phyloP scores from a whole-genome alignment of 129 eudicot genomes.

The Silybum marianum region DNA sequence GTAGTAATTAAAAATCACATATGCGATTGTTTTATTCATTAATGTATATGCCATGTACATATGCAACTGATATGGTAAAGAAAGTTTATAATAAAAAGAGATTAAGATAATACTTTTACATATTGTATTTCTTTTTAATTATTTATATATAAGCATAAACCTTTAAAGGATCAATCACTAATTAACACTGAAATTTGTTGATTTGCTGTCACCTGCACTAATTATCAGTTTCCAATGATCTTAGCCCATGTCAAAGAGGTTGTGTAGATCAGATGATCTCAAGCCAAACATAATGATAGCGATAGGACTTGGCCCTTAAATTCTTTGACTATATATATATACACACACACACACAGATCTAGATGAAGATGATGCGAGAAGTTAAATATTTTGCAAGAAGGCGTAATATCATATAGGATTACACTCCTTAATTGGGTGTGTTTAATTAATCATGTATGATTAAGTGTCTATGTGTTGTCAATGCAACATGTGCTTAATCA shows the following conservation, averaged over 20 bases:
- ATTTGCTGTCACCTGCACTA: not conserved
- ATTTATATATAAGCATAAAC: not conserved
- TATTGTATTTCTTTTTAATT: not conserved
- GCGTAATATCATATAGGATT: too few relatives aligned
- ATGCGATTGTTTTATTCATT: not conserved
- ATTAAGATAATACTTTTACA: too few relatives aligned
- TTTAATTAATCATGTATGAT: too few relatives aligned
- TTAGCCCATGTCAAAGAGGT: not conserved
- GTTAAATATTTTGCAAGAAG: too few relatives aligned
- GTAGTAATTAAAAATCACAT: not conserved
- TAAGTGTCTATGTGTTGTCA: too few relatives aligned
- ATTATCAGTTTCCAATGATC: not conserved
- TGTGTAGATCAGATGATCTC: not conserved
- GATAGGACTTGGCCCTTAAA: not conserved
- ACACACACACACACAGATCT: too few relatives aligned
- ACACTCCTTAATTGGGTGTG: too few relatives aligned
- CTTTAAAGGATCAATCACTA: not conserved
- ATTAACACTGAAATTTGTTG: not conserved
- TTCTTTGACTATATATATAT: too few relatives aligned
- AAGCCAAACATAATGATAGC: not conserved
- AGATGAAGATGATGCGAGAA: too few relatives aligned
- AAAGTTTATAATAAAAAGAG: not conserved
- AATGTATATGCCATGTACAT: not conserved
- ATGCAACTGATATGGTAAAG: too few relatives aligned
- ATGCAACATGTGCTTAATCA: too few relatives aligned